Evolutionary conservation across 371 early-diverging fungal genomes (phyloP).

Genomic region (Zychaea mexicana): DNA sequence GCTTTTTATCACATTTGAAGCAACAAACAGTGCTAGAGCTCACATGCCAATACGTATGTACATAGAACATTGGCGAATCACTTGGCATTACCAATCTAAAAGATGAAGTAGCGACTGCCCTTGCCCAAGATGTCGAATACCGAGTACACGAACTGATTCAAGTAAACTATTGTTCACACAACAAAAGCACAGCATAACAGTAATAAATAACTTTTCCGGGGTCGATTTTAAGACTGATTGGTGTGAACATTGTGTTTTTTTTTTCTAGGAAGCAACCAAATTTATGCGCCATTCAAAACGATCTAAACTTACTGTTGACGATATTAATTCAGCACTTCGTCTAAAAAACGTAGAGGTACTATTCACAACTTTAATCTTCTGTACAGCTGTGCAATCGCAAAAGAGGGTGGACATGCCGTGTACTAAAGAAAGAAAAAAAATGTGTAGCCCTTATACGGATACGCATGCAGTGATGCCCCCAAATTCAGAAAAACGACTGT

Average conservation of each 20-base stretch:
- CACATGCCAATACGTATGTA: not conserved
- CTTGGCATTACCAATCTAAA: conserved; percentile 91
- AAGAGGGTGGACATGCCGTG: too few species aligned
- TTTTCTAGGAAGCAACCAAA: conserved; percentile 90
- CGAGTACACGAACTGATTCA: conserved; percentile 95
- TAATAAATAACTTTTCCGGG: not conserved
- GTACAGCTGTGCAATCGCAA: too few species aligned
- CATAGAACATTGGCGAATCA: conserved; percentile 86
- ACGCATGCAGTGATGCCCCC: conserved; percentile 75
- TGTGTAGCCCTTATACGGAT: conserved; percentile 93
- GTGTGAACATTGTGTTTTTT: not conserved
- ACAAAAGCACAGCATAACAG: not conserved
- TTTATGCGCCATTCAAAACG: conserved; percentile 98
- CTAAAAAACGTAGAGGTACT: conserved; percentile 94
- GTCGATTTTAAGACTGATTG: not conserved
- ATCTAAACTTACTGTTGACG: conserved; percentile 85
- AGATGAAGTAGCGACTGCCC: conserved; percentile 86
- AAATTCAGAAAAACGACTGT: conserved; percentile 74
- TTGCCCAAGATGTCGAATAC: conserved; percentile 98
- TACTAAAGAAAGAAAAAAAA: too few species aligned
- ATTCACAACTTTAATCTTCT: too few species aligned
- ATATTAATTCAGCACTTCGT: conserved; percentile 95
- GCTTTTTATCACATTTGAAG: not conserved
- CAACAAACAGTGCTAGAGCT: too few species aligned
- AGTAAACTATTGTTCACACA: conserved; percentile 44